These are phyloP conservation scores for Termitomyces sp. DNA, from an alignment of 768 basidiomycete genomes.

Conservation along the genomic window DNA sequence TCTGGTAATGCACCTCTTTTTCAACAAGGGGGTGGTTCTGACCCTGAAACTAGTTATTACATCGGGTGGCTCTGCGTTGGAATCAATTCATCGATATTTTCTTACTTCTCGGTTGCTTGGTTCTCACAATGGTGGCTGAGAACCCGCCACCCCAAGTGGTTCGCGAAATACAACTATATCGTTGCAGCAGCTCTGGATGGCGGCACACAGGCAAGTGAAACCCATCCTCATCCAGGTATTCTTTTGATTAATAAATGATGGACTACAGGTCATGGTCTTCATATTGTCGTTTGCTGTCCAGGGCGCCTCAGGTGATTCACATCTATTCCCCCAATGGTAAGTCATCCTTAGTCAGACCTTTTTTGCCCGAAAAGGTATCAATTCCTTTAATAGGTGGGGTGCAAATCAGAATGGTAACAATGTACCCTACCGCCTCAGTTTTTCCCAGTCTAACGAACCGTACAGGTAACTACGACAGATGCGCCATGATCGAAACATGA, in stretches of 20 bases:
- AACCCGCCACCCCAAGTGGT: conserved; percentile 46
- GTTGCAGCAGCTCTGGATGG: conserved; percentile 38
- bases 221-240: neutral
- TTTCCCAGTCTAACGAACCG: neutral
- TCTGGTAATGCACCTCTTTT: conserved; percentile 30
- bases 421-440: neutral
- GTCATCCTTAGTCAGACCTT: neutral
- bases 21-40: neutral
- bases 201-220: conserved; percentile 30
- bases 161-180: conserved; percentile 43
- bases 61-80: conserved; percentile 51
- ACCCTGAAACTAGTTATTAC: conserved; percentile 32
- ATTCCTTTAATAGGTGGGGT: conserved; percentile 41
- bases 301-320: conserved; percentile 47
- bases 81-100: conserved; percentile 44
- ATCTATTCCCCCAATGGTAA: conserved; percentile 51
- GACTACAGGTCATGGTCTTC: conserved; percentile 52
- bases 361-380: neutral
- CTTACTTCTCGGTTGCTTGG: conserved; percentile 41
- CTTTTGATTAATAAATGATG: conserved; percentile 18
- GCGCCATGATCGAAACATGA: conserved; percentile 26
- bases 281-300: conserved; percentile 50
- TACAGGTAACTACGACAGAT: conserved; percentile 38
- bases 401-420: conserved; percentile 51
- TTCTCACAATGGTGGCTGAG: conserved; percentile 49